Base-by-base conservation (phyloP, 164 flowering plant species). In the Nymphaea colorata region DNA sequence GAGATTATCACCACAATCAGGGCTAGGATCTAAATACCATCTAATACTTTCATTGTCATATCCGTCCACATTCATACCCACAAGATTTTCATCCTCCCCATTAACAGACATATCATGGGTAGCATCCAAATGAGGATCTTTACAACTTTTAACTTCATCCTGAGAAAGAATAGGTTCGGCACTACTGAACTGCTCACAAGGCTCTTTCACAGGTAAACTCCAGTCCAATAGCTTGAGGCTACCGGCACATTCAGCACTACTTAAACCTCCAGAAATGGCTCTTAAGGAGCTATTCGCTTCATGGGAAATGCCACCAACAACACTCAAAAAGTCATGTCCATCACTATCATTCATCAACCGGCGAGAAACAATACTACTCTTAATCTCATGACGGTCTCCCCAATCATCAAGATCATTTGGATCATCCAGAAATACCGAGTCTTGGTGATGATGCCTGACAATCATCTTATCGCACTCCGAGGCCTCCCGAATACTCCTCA, bases 1-100 rank as follows among this genome's bases (percentile, higher is more conserved):
- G 15, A 61, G 25, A 36, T 61, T 61, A 61, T 61, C 64, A 11
- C 64, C 64, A 36, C 64, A 61, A 61, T 61, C 64, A n/a, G 64
- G 8, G 64, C n/a, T 61, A 8, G 64, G 41, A 61, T 61, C 64
- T 36, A 61, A 61, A n/a, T 61, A 61, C 64, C 64, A 61, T 36
- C 16, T 61, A n/a, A 61, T 61, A 36, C 64, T 61, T 6, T 61
- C 64, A 4, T 61, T 17, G n/a, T 61, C 8, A 36, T 61, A 61
- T n/a, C 64, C 64, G 16, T 61, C 64, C 25, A 61, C 59, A 55
- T 10, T 10, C 59, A 55, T 55, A 10, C 59, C 59, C 10, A 55
- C 59, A 16, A 55, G 59, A 55, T 55, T 10, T 55, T 55, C 59
- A 25, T 25, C 36, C 36, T 25, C 36, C 36, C 36, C 36, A 25